These are phyloP conservation scores for Pilobolus umbonatus DNA, from an alignment of 192 early-diverging fungal species.

Conservation along the genomic window DNA sequence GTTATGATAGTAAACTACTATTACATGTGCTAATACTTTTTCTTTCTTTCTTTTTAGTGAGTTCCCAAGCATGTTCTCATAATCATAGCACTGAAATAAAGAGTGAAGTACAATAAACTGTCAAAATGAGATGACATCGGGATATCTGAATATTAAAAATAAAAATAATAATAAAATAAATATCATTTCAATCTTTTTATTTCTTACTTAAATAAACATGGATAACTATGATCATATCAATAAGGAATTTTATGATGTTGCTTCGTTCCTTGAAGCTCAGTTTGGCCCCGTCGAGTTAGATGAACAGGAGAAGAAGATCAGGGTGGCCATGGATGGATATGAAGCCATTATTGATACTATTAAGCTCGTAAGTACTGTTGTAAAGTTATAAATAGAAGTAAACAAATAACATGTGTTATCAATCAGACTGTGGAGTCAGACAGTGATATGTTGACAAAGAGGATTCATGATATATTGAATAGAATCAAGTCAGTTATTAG, in stretches of 20 bases:
- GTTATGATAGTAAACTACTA: background rate
- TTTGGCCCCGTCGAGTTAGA: conserved; percentile 24
- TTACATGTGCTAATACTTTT: background rate
- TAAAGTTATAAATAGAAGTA: background rate
- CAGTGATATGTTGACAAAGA: conserved; percentile 21
- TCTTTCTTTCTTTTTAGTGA: conserved; percentile 12
- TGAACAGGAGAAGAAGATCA: conserved; percentile 19
- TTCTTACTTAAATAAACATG: background rate
- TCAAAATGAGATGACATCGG: too few species aligned
- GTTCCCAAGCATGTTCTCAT: conserved; percentile 18
- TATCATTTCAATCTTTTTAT: background rate
- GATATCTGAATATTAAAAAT: background rate
- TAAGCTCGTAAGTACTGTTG: conserved; percentile 22
- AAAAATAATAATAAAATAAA: conserved; percentile 3
- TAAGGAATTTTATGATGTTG: conserved; percentile 20
- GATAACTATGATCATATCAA: too few species aligned
- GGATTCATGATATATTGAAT: conserved; percentile 23
- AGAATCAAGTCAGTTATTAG: conserved; percentile 21
- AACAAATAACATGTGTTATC: background rate
- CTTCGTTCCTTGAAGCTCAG: conserved; percentile 24
- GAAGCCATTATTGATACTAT: conserved; percentile 24
- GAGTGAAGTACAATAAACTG: background rate
- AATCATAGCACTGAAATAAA: conserved; percentile 14
- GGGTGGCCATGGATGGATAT: conserved; percentile 21
- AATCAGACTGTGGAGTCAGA: conserved; percentile 24